Conservation (phyloP, 768 basidiomycete species). For the Termitomyces sp. region DNA sequence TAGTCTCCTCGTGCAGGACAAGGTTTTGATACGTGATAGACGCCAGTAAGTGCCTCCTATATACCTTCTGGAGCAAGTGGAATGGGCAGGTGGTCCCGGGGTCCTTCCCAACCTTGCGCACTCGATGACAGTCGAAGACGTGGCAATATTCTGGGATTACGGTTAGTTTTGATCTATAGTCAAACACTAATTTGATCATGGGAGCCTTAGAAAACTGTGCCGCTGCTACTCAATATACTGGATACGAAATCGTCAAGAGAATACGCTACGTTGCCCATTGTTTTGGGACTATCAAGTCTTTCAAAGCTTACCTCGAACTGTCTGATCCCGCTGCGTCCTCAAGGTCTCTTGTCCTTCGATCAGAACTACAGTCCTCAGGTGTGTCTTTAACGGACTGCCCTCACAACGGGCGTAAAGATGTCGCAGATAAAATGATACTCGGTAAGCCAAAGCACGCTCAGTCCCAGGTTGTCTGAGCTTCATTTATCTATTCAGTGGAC, state of each 20-base stretch:
- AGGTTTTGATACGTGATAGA: not conserved
- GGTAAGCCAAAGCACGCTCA: constrained; percentile 23
- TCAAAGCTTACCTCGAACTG: constrained; percentile 53
- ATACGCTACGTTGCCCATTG: constrained; percentile 41
- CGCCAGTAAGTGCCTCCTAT: not conserved
- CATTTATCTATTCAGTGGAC: constrained; percentile 41
- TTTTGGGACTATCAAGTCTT: constrained; percentile 44
- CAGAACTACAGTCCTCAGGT: constrained; percentile 43
- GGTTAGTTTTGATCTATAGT: constrained; percentile 15
- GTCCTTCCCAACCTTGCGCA: not conserved
- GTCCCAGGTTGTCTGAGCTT: not conserved
- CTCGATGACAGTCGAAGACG: constrained; percentile 17
- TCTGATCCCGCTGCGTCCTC: constrained; percentile 24
- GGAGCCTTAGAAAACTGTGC: constrained; percentile 34
- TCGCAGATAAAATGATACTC: constrained; percentile 47
- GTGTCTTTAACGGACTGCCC: constrained; percentile 36
- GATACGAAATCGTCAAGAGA: constrained; percentile 38
- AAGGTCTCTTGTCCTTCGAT: constrained; percentile 31
- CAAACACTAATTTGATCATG: not conserved
- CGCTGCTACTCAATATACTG: constrained; percentile 30
- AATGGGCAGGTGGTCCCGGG: not conserved
- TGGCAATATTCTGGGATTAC: constrained; percentile 41
- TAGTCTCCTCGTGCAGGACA: not conserved
- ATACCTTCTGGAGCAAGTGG: not conserved
- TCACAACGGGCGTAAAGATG: constrained; percentile 30